phyloP scores from a whole-genome alignment of 495 filamentous ascomycete genomes.

The Xylaria longipes region DNA sequence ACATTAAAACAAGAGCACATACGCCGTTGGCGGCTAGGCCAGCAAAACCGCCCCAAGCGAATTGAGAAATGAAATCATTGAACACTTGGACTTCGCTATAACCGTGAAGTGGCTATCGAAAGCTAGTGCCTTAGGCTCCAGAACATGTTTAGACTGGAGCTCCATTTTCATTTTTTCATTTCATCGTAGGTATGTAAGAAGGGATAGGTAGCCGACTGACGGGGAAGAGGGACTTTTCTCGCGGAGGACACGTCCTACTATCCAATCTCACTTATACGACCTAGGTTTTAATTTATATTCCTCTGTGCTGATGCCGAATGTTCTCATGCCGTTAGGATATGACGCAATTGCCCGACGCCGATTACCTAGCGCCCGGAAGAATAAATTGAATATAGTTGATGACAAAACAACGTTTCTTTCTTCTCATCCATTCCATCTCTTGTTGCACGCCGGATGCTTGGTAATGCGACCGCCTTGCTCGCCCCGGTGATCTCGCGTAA shows the following conservation, averaged over 20 bases:
- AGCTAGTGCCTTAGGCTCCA: background rate
- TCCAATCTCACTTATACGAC: too few relatives aligned
- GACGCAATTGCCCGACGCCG: slow-evolving; percentile 13
- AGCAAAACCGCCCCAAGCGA: background rate
- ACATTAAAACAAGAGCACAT: background rate
- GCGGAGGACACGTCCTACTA: too few relatives aligned
- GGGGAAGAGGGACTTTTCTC: too few relatives aligned
- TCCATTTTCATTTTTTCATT: too few relatives aligned
- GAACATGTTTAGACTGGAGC: background rate
- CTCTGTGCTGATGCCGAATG: background rate
- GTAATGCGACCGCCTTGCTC: background rate
- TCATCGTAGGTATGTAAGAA: too few relatives aligned
- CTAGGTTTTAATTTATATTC: background rate
- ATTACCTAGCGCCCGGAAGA: background rate
- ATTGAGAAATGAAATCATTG: background rate
- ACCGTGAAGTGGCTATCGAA: background rate
- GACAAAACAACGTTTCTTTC: slow-evolving; percentile 12
- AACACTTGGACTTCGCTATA: background rate
- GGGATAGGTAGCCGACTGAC: too few relatives aligned
- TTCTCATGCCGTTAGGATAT: slow-evolving; percentile 19
- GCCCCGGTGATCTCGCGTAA: slow-evolving; percentile 22
- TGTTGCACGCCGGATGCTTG: slow-evolving; percentile 13
- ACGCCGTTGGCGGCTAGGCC: background rate
- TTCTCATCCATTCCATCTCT: slow-evolving; percentile 13
- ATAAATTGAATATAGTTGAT: slow-evolving; percentile 1